Percentiles rank a stretch among this genome's conserved stretches.
phyloP scores from a whole-genome alignment of 495 filamentous ascomycete genomes.

The Neurospora sp. region DNA sequence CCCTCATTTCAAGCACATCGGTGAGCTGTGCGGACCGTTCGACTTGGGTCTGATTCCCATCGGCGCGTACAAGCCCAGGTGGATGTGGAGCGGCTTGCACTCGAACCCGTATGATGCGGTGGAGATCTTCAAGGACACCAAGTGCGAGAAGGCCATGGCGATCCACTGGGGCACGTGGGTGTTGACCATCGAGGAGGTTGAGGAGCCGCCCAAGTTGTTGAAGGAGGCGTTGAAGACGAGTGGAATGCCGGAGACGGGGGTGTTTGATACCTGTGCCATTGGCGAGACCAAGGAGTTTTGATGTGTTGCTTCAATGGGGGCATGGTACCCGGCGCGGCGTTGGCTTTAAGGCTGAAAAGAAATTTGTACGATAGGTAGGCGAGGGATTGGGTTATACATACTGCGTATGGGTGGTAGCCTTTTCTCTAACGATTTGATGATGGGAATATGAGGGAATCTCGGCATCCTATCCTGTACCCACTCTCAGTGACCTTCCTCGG shows the following conservation, averaged over 20 bases:
- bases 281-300: constrained; percentile 75
- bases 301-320: not conserved
- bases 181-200: constrained; percentile 72
- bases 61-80: constrained; percentile 78
- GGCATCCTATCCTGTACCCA: not conserved
- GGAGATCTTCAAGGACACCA: constrained; percentile 82
- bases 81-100: constrained; percentile 69
- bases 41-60: constrained; percentile 94
- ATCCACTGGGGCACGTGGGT: constrained; percentile 97
- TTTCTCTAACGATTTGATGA: not conserved
- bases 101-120: constrained; percentile 83
- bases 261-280: constrained; percentile 84
- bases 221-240: constrained; percentile 63
- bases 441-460: not conserved
- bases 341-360: not conserved
- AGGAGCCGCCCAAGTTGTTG: constrained; percentile 72
- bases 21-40: constrained; percentile 72
- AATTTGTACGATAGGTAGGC: not conserved
- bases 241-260: constrained; percentile 59
- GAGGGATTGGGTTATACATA: not conserved
- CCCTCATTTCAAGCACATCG: constrained; percentile 83
- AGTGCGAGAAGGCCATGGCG: constrained; percentile 71
- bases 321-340: not conserved
- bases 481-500: not conserved
- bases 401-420: not conserved